phyloP scores from a whole-genome alignment of 2,329 filamentous ascomycete species.

The Botrytis fabae region DNA sequence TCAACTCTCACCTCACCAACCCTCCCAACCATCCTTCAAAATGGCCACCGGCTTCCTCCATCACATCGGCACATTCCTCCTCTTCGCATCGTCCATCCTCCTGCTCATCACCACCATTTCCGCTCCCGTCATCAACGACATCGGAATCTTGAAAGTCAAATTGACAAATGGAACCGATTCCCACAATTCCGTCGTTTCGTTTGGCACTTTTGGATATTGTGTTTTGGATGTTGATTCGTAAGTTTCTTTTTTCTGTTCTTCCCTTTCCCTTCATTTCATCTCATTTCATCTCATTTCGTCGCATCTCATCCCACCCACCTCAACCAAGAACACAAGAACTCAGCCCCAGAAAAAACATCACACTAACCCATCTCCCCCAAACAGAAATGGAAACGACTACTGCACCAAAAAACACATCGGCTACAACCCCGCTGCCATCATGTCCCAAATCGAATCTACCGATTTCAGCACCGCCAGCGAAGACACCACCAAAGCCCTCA shows the following conservation, averaged over 20 bases:
- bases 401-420: constrained; percentile 54
- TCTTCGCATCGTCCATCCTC: constrained; percentile 56
- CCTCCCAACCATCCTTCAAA: constrained; percentile 20
- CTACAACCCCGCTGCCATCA: constrained; percentile 54
- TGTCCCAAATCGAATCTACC: constrained; percentile 43
- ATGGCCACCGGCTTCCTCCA: constrained; percentile 46
- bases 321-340: neutral
- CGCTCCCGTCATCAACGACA: constrained; percentile 56
- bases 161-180: constrained; percentile 44
- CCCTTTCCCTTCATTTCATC: neutral
- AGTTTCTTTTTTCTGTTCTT: constrained; percentile 20
- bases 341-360: neutral
- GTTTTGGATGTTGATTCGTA: constrained; percentile 41
- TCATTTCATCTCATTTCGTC: neutral
- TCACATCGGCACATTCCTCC: constrained; percentile 58
- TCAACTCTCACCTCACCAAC: no score
- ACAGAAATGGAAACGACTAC: constrained; percentile 43
- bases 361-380: neutral
- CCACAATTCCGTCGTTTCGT: constrained; percentile 47
- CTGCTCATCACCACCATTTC: constrained; percentile 60
- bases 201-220: constrained; percentile 64
- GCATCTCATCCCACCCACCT: neutral
- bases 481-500: constrained; percentile 51
- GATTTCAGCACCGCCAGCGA: constrained; percentile 45
- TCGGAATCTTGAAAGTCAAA: constrained; percentile 54